Base-by-base conservation (phyloP, 176 grass and related monocot genomes). In the Oryza punctata region DNA sequence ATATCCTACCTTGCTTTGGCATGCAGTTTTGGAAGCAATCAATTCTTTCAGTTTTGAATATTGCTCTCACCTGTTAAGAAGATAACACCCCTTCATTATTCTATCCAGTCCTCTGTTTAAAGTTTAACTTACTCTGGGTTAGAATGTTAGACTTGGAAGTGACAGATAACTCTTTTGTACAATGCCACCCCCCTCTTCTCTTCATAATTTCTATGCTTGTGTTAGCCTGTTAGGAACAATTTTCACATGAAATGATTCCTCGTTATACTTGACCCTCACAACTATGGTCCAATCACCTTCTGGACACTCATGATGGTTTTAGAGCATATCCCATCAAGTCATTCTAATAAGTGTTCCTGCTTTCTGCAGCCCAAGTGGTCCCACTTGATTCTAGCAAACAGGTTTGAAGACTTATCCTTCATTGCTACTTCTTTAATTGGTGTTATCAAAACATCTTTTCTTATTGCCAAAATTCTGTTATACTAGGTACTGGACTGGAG, bases 341-440 rank as follows among this genome's bases (percentile, higher is more conserved):
- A 18, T 63, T 49, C 75, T 77, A 77, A 77, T 63, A 33, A 77
- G 10, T 3, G 1, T 77, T 77, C 60, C 11, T 63, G 12, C 21
- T 77, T 77, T 25, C 6, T 77, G 54, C 54, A 77, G 75, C 75
- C 25, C 75, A 3, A 77, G 21, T 37, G 28, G 52, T 24, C 32
- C 75, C 21, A 63, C 28, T 63, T 77, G 16, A 38, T 77, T 14
- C 29, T 16, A n/a, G 54, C 19, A 38, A 77, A 40, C 75, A 77
- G 54, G 75, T 77, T 63, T 63, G 30, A 57, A 26, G 30, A 63
- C 32, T 63, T 76, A 76, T 35, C 18, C 49, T 43, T 30, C 12
- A 33, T 63, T n/a, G 12, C 52, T 63, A 40, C 75, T 27, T 63
- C 15, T 73, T 61, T 41, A 3, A 61, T 41, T n/a, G n/a, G 33